Evolutionary conservation across 495 filamentous ascomycete species (phyloP).

Genomic region (Barbatosphaeria neglecta): DNA sequence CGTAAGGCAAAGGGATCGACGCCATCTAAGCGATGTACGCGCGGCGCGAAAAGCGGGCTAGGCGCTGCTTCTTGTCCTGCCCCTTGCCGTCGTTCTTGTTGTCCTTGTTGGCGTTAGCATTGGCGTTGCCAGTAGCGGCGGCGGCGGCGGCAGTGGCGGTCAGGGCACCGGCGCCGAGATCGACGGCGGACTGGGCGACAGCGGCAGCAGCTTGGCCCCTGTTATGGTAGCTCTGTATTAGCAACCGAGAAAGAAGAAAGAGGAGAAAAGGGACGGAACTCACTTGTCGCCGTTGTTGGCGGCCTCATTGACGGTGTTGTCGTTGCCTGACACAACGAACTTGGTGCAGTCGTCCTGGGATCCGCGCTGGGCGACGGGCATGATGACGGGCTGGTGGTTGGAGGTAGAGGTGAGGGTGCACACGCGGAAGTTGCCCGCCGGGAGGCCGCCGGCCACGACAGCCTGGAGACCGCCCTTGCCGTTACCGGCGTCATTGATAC

Average conservation of each 20-base stretch:
- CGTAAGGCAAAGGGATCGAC: no score
- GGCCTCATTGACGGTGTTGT: neutral
- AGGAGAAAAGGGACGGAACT: neutral
- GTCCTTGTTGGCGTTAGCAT: neutral
- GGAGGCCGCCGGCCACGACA: conserved; percentile 8
- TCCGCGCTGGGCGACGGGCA: conserved; percentile 16
- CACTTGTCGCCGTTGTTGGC: conserved; percentile 1
- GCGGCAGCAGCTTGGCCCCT: neutral
- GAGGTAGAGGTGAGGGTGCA: conserved; percentile 12
- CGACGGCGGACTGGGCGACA: neutral
- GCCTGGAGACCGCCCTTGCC: conserved; percentile 9
- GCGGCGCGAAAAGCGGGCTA: neutral
- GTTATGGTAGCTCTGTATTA: neutral
- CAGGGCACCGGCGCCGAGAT: conserved; percentile 1
- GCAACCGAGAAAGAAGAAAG: neutral
- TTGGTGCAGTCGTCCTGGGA: conserved; percentile 16
- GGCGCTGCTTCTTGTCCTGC: neutral
- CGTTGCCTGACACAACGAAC: conserved; percentile 7
- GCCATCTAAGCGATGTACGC: neutral
- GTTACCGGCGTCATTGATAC: conserved; percentile 12
- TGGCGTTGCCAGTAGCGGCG: neutral
- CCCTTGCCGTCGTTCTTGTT: neutral
- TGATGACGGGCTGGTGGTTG: conserved; percentile 17
- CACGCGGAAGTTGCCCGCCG: conserved; percentile 9
- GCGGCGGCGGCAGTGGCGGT: neutral